phyloP scores from a whole-genome alignment of 306 rosid species.

The Styphnolobium japonicum region DNA sequence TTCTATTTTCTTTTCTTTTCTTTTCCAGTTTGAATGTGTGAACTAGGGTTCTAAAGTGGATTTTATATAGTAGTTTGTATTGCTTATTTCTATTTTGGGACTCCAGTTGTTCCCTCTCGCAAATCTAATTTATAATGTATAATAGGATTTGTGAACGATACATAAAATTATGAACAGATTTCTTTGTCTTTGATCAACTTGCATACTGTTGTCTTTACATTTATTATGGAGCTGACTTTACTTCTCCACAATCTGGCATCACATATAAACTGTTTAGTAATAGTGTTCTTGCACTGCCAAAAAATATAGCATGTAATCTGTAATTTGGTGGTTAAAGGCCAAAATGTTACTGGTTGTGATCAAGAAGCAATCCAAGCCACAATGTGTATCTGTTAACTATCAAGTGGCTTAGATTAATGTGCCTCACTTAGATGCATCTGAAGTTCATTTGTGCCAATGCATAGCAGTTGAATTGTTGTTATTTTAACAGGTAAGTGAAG shows the following conservation, averaged over 20 bases:
- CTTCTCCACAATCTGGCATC: background rate
- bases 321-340: background rate
- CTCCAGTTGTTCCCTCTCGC: background rate
- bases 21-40: no score
- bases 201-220: background rate
- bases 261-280: background rate
- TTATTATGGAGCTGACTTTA: background rate
- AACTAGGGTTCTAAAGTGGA: no score
- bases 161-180: background rate
- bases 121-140: background rate
- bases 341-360: background rate
- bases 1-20: no score
- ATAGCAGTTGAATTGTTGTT: slow-evolving; percentile 9
- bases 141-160: background rate
- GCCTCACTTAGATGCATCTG: background rate
- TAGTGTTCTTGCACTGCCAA: background rate
- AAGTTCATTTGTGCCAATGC: slow-evolving; percentile 14
- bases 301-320: background rate
- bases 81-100: no score
- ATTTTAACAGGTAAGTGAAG: slow-evolving; percentile 85
- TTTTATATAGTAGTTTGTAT: no score
- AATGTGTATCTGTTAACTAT: background rate
- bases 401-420: background rate
- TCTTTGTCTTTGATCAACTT: background rate
- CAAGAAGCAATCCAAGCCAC: background rate